These are phyloP conservation scores for Magnusiomyces suaveolens DNA, from an alignment of 1,139 yeast species.

Conservation along the genomic window DNA sequence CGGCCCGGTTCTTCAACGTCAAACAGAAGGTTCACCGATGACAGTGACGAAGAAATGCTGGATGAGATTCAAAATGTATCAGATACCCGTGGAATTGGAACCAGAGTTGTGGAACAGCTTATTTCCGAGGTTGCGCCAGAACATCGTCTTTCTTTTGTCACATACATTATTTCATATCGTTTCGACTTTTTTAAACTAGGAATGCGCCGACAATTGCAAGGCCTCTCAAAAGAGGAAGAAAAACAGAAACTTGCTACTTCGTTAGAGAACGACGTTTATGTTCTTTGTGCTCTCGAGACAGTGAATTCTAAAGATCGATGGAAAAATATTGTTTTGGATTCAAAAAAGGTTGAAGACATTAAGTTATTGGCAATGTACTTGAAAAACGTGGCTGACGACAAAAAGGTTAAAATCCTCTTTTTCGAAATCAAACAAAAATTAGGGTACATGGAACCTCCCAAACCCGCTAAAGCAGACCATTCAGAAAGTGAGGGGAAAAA, in stretches of 20 bases:
- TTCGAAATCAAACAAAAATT: background rate
- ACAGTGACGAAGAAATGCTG: background rate
- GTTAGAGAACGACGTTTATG: conserved; percentile 2
- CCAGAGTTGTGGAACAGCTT: background rate
- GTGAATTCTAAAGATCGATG: background rate
- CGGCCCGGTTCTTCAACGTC: background rate
- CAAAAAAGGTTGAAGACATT: conserved; percentile 2
- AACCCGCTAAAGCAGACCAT: background rate
- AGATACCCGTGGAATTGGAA: background rate
- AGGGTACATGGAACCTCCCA: too few relatives aligned
- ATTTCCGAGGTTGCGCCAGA: conserved; percentile 3
- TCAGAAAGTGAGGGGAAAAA: too few relatives aligned
- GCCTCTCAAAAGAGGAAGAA: background rate
- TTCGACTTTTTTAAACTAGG: background rate
- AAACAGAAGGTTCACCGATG: background rate
- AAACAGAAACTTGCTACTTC: background rate
- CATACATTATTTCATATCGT: conserved; percentile 4
- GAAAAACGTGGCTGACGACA: background rate
- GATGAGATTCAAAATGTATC: background rate
- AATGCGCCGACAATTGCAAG: background rate
- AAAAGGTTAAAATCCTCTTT: background rate
- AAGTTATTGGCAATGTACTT: conserved; percentile 1
- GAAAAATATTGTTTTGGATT: background rate
- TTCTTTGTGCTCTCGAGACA: background rate
- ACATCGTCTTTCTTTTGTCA: conserved; percentile 1